Percentiles rank a stretch among this genome's conserved stretches.
Evolutionary conservation across 345 rosid genomes (phyloP).

Genomic region (Murraya koenigii): DNA sequence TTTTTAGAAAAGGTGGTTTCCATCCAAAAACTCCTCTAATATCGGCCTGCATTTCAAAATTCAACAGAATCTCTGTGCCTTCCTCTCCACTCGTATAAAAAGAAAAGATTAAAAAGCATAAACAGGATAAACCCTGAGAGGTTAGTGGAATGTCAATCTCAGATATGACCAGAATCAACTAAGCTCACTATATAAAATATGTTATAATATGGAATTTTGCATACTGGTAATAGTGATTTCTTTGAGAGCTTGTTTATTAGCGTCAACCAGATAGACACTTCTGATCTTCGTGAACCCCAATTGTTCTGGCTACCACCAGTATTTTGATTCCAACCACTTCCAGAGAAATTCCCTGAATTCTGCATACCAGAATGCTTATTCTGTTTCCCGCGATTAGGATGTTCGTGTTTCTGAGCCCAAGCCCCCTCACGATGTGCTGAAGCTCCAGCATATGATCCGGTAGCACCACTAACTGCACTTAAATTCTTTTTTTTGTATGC

Average conservation of each 20-base stretch:
- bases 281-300: conserved; percentile 73
- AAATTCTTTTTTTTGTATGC: conserved; percentile 69
- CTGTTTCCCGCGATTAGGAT: conserved; percentile 58
- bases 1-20: conserved; percentile 6
- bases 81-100: conserved; percentile 8
- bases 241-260: conserved; percentile 86
- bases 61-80: background rate
- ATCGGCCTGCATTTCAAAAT: background rate
- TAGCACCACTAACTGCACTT: conserved; percentile 36
- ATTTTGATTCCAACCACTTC: conserved; percentile 39
- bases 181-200: background rate
- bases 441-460: conserved; percentile 45
- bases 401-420: conserved; percentile 68
- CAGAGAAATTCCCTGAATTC: conserved; percentile 42
- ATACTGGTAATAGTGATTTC: conserved; percentile 82
- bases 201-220: conserved; percentile 12
- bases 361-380: conserved; percentile 68
- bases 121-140: background rate
- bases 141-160: background rate
- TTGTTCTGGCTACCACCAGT: conserved; percentile 58
- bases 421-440: conserved; percentile 53
- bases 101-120: background rate
- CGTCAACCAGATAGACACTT: conserved; percentile 72
- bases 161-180: conserved; percentile 10
- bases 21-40: background rate